These are phyloP conservation scores for Hypoxylon sp. DNA, from an alignment of 2,329 filamentous ascomycete genomes.

Conservation along the genomic window DNA sequence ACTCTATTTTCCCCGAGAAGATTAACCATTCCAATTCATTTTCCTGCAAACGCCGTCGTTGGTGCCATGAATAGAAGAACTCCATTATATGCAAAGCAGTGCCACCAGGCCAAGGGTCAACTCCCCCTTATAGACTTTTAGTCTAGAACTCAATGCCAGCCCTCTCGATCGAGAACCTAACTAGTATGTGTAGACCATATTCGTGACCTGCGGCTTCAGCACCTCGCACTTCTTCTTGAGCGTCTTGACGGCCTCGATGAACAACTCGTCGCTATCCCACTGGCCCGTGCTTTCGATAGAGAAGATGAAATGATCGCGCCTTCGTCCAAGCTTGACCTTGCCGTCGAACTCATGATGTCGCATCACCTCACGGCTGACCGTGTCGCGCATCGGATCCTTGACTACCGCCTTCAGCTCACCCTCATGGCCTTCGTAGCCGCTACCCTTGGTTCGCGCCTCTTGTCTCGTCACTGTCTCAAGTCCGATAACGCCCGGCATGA, in stretches of 20 bases:
- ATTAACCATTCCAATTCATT: slow-evolving; percentile 12
- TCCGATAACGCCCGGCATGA: slow-evolving; percentile 88
- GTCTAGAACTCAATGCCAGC: neutral
- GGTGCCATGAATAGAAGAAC: slow-evolving; percentile 11
- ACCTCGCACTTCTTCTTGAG: slow-evolving; percentile 87
- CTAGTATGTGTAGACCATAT: slow-evolving; percentile 66
- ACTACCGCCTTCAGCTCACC: slow-evolving; percentile 93
- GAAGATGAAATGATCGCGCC: slow-evolving; percentile 98
- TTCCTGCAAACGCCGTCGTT: slow-evolving; percentile 26
- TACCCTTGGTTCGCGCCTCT: slow-evolving; percentile 73
- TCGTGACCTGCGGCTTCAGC: slow-evolving; percentile 78
- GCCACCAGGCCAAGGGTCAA: neutral
- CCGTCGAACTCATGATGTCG: slow-evolving; percentile 93
- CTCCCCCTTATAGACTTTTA: neutral
- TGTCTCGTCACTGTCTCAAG: slow-evolving; percentile 78
- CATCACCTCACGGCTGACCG: slow-evolving; percentile 92
- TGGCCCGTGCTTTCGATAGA: slow-evolving; percentile 95
- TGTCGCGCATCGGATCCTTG: slow-evolving; percentile 90
- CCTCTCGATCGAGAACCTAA: neutral
- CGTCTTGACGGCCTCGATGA: slow-evolving; percentile 88
- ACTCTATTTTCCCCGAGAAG: slow-evolving; percentile 14
- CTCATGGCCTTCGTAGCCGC: slow-evolving; percentile 79
- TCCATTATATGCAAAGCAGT: slow-evolving; percentile 15
- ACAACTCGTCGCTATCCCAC: slow-evolving; percentile 93
- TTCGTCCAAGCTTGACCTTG: slow-evolving; percentile 92